Percentiles rank a stretch among this genome's conserved stretches.
Conservation (phyloP, 1,284 basidiomycete genomes). For the Dichomitus squalens region DNA sequence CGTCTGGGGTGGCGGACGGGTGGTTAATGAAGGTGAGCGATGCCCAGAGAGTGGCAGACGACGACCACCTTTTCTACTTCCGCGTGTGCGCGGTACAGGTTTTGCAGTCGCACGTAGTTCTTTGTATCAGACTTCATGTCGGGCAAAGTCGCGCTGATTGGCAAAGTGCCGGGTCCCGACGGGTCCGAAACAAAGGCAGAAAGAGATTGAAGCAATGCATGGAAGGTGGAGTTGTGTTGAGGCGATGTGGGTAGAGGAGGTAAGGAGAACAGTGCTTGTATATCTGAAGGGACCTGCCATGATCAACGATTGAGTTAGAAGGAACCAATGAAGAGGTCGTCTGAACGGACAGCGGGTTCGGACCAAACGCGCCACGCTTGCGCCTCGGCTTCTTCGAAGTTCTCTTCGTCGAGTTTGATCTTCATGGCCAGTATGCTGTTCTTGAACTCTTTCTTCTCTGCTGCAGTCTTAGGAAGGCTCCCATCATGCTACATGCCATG, state of each 20-base stretch:
- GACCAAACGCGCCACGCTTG: conserved; percentile 81
- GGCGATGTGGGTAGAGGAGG: conserved; percentile 43
- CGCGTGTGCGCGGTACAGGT: conserved; percentile 73
- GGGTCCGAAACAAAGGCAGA: conserved; percentile 53
- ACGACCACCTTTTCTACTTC: conserved; percentile 61
- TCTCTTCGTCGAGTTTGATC: conserved; percentile 87
- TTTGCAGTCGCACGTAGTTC: conserved; percentile 82
- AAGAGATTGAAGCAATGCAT: conserved; percentile 84
- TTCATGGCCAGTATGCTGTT: conserved; percentile 58
- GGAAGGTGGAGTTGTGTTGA: conserved; percentile 56
- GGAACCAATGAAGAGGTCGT: neutral
- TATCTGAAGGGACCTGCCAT: conserved; percentile 65
- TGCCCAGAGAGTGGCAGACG: neutral
- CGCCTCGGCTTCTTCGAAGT: conserved; percentile 90
- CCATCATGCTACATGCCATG: conserved; percentile 57
- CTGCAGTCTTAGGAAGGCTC: conserved; percentile 59
- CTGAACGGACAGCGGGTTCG: conserved; percentile 48
- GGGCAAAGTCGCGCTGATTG: conserved; percentile 74
- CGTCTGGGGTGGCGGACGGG: conserved; percentile 8
- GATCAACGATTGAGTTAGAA: neutral
- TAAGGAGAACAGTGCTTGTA: conserved; percentile 59
- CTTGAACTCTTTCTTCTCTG: conserved; percentile 84
- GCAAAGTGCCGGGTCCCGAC: conserved; percentile 35
- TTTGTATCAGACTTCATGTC: conserved; percentile 95
- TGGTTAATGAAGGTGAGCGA: neutral